phyloP scores from a whole-genome alignment of 306 rosid genomes.

The Pueraria montana region DNA sequence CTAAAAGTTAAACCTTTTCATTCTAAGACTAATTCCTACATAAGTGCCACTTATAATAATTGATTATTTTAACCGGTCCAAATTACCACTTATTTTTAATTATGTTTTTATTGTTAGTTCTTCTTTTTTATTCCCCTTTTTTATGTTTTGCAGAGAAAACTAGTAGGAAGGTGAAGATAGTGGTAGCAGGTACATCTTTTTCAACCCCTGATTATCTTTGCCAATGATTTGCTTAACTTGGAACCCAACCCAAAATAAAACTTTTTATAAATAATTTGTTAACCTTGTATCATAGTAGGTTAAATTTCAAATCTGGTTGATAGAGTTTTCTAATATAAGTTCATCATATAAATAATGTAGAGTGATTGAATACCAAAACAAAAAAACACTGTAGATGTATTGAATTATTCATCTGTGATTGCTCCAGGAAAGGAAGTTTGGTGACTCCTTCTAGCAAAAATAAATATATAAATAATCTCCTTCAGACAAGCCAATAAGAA shows the following conservation, averaged over 20 bases:
- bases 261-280: not conserved
- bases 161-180: not conserved
- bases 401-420: not conserved
- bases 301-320: not conserved
- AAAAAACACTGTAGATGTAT: not conserved
- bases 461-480: not conserved
- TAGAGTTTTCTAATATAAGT: not conserved
- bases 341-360: not conserved
- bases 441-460: not conserved
- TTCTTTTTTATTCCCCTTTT: not conserved
- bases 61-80: not conserved
- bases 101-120: not conserved
- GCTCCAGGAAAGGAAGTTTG: not conserved
- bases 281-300: not conserved
- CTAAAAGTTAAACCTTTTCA: not conserved
- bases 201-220: not conserved
- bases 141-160: conserved; percentile 18
- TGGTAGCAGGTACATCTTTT: conserved; percentile 19
- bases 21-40: not conserved
- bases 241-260: not conserved
- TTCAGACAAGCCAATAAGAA: not conserved
- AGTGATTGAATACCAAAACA: not conserved
- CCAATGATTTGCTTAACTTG: not conserved
- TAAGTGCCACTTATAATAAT: not conserved
- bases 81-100: not conserved